Conservation (phyloP, 2,329 filamentous ascomycete genomes). For the Colletotrichum higginsianum region DNA sequence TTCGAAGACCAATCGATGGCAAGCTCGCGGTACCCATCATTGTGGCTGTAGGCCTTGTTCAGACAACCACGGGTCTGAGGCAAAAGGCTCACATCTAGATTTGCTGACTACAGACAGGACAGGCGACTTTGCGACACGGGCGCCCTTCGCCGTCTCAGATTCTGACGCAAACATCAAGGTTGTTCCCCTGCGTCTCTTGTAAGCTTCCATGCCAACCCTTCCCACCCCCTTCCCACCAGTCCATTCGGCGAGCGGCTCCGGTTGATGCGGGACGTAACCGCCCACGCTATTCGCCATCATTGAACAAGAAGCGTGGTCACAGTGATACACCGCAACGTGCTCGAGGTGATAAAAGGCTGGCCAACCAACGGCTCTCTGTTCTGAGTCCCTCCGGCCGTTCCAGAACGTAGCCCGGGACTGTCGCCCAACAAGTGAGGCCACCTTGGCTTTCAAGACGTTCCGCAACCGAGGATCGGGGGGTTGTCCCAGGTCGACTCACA, state of each 20-base stretch:
- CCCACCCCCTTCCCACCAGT: conserved; percentile 8
- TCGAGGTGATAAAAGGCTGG: neutral
- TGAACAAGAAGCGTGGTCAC: conserved; percentile 9
- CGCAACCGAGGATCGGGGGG: neutral
- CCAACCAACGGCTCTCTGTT: conserved; percentile 10
- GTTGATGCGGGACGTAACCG: conserved; percentile 9
- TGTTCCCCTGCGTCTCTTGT: conserved; percentile 24
- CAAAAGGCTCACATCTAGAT: conserved; percentile 5
- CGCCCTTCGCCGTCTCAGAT: conserved; percentile 37
- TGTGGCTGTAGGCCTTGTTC: conserved; percentile 18
- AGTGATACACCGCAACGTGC: neutral
- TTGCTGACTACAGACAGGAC: conserved; percentile 1
- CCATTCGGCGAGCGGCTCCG: conserved; percentile 8
- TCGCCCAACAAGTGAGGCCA: neutral
- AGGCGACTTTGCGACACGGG: conserved; percentile 24
- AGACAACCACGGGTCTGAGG: conserved; percentile 25
- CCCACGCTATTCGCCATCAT: conserved; percentile 7
- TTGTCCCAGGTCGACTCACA: neutral
- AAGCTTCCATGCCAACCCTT: conserved; percentile 21
- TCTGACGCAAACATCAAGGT: conserved; percentile 36
- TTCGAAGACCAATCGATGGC: conserved; percentile 1
- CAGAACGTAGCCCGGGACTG: neutral
- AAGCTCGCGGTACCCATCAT: conserved; percentile 10
- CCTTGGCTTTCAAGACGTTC: neutral
- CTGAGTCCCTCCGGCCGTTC: conserved; percentile 7